Evolutionary conservation across 306 rosid genomes (phyloP).

Genomic region (Castanospermum australe): DNA sequence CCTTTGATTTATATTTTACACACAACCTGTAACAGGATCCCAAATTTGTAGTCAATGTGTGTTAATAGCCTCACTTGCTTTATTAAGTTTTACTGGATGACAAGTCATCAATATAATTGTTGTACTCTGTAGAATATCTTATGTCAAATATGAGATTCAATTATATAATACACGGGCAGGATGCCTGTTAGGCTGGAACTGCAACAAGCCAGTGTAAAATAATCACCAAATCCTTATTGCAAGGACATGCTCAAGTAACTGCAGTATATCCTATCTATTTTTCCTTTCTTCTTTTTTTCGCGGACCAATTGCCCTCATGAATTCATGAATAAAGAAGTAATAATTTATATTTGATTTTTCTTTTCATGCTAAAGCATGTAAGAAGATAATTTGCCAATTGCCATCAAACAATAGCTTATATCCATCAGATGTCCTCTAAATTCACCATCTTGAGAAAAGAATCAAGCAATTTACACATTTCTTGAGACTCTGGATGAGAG

Average conservation of each 20-base stretch:
- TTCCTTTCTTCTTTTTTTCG: not conserved
- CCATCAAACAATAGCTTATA: not conserved
- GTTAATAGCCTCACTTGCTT: slow-evolving; percentile 5
- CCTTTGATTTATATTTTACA: slow-evolving; percentile 22
- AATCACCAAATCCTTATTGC: slow-evolving; percentile 17
- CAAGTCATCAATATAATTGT: not conserved
- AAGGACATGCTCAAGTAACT: slow-evolving; percentile 15
- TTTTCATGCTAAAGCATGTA: not conserved
- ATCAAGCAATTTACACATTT: slow-evolving; percentile 60
- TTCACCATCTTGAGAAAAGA: slow-evolving; percentile 39
- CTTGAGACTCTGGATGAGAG: slow-evolving; percentile 65
- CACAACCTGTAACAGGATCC: slow-evolving; percentile 25
- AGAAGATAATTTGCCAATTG: not conserved
- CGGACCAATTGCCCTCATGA: not conserved
- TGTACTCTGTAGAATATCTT: not conserved
- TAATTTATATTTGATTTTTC: not conserved
- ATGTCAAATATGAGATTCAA: not conserved
- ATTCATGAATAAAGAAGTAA: not conserved
- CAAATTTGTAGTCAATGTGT: slow-evolving; percentile 27
- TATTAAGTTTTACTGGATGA: not conserved
- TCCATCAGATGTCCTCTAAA: slow-evolving; percentile 25
- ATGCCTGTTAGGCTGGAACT: not conserved
- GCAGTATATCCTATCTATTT: not conserved
- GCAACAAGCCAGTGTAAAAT: not conserved
- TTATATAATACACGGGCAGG: not conserved